A percentile compares a stretch with the other conserved stretches of the same genome.
phyloP scores from a whole-genome alignment of 345 rosid species.

The Firmiana major region DNA sequence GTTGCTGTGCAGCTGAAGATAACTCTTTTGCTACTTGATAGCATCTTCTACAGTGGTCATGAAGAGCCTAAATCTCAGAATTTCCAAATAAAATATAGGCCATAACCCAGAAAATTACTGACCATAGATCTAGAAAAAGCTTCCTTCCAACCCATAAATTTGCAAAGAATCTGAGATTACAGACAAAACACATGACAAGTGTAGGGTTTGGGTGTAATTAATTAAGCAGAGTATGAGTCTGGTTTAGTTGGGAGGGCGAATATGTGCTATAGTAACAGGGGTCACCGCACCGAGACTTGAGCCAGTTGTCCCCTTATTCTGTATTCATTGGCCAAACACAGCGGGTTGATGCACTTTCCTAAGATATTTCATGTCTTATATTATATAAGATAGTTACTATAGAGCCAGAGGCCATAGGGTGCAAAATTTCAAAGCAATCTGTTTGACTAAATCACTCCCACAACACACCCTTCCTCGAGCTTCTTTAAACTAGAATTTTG shows the following conservation, averaged over 20 bases:
- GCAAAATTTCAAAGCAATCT: too few species aligned
- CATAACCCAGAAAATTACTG: not conserved
- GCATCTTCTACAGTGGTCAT: not conserved
- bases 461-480: too few species aligned
- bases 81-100: too few species aligned
- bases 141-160: not conserved
- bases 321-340: constrained; percentile 11
- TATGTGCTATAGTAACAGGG: not conserved
- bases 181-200: not conserved
- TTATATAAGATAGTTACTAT: too few species aligned
- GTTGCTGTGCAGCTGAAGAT: not conserved
- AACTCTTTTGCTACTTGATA: not conserved
- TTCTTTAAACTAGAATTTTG: too few species aligned
- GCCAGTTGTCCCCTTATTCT: constrained; percentile 25
- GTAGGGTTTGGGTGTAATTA: not conserved
- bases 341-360: constrained; percentile 22
- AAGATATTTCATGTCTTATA: constrained; percentile 13
- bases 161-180: not conserved
- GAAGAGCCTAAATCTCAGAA: not conserved
- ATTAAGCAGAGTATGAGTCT: too few species aligned
- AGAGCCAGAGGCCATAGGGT: not conserved
- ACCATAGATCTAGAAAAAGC: not conserved
- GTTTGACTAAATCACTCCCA: too few species aligned
- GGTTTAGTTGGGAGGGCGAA: not conserved
- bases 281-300: constrained; percentile 31